phyloP scores from a whole-genome alignment of 2,329 filamentous ascomycete species.

The Paraphaeosphaeria sporulosa region DNA sequence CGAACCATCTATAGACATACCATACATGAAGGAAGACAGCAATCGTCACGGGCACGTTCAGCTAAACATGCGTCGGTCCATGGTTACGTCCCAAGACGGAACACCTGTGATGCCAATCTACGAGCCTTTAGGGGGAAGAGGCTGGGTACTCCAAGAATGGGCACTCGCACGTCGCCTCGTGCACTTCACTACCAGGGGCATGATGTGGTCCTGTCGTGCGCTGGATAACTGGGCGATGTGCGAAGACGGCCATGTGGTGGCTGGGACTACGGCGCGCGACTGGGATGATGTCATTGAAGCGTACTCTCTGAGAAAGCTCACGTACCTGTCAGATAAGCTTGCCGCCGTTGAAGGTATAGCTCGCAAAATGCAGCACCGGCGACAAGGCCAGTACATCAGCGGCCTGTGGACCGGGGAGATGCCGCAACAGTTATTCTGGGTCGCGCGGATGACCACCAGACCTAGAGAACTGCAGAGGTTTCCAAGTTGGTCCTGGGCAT shows the following conservation, averaged over 20 bases:
- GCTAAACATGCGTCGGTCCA: too few relatives aligned
- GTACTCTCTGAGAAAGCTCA: neutral
- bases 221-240: neutral
- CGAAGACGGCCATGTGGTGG: neutral
- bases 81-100: too few relatives aligned
- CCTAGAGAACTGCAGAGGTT: neutral
- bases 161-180: neutral
- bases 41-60: neutral
- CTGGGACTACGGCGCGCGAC: neutral
- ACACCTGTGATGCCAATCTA: conserved; percentile 13
- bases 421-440: neutral
- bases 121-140: conserved; percentile 16
- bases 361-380: neutral
- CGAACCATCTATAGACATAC: neutral
- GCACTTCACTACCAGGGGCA: neutral
- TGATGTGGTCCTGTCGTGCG: neutral
- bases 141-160: conserved; percentile 26
- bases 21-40: neutral
- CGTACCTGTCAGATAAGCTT: neutral
- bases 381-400: neutral
- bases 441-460: neutral
- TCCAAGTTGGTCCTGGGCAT: neutral
- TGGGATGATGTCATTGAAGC: neutral
- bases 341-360: neutral
- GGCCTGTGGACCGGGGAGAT: neutral